Evolutionary conservation across 768 basidiomycete species (phyloP), one percentile per base, ranked within the genome.

Genomic region (Russula foetens): DNA sequence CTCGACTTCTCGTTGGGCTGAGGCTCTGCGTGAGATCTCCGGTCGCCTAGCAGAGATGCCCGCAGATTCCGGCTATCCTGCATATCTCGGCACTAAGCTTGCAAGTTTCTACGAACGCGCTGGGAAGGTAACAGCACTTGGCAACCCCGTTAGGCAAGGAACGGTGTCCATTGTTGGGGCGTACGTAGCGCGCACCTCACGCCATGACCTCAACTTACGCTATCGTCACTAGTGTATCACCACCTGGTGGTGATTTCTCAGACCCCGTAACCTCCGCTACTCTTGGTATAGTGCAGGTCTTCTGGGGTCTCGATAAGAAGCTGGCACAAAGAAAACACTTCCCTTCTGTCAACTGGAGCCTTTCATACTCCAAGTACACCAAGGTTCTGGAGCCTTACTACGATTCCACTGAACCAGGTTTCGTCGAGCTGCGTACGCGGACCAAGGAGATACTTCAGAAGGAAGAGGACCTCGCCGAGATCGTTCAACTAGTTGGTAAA

Each of bases 301-400:
- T 99, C 83, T 99, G 97, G 97, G 97, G 97, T 73, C 83, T 99
- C 28, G 97, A 98, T 77, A 99, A 99, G 85, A 94, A 96, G 72
- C 85, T 98, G 60, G 97, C 97, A 3, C 97, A 98, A 72, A 84
- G 96, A 64, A 98, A 99, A 74, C 95, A 99, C 72, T 99, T 99
- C 82, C 97, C 97, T 1, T 97, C 95, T n/a, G 96, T 99, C 73
- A 98, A 99, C 76, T 99, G 97, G 97, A 97, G 87, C 66, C 77
- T 97, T n/a, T 99, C 97, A 11, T 98, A 98, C 74, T 98, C 97
- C 60, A 99, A 99, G 74, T 98, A 99, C 75, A 90, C 87, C 63
- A 95, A 94, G 71, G 85, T 94, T 11, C 83, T 98, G 43, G 94
- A 96, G 68, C 83, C 89, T 1, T 87, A 94, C 74, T 99, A 98